A percentile compares a stretch with the other conserved stretches of the same genome.
Conservation (phyloP, 306 rosid species). For the Cyclanthera cordifolia region DNA sequence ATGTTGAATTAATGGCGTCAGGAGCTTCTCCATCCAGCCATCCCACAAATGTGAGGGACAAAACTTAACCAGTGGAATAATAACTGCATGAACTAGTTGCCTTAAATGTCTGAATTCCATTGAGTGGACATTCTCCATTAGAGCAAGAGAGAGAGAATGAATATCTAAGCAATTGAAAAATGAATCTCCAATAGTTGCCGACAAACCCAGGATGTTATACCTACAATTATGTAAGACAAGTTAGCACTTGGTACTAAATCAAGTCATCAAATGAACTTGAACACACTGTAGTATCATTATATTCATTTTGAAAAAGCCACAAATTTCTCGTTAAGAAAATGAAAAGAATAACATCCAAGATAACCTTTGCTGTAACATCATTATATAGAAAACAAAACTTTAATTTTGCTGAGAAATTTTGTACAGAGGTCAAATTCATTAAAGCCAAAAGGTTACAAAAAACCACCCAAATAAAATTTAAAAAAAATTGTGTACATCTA, state of each 20-base stretch:
- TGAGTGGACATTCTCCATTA: slow-evolving; percentile 81
- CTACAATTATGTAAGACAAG: slow-evolving; percentile 27
- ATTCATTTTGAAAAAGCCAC: no score
- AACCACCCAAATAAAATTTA: not conserved
- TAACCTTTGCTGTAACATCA: not conserved
- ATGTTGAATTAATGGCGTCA: slow-evolving; percentile 63
- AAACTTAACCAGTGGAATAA: slow-evolving; percentile 66
- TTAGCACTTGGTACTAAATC: slow-evolving; percentile 9
- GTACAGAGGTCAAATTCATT: not conserved
- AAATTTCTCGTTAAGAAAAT: no score
- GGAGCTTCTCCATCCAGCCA: slow-evolving; percentile 74
- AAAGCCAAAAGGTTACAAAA: not conserved
- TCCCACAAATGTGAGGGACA: slow-evolving; percentile 88
- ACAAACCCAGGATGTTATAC: slow-evolving; percentile 83
- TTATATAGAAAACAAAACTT: not conserved
- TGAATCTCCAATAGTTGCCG: slow-evolving; percentile 69
- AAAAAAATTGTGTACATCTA: not conserved
- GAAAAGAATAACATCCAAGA: no score
- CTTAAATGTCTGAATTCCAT: slow-evolving; percentile 96
- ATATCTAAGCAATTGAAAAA: slow-evolving; percentile 65
- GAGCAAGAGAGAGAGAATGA: slow-evolving; percentile 52
- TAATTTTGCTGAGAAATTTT: not conserved
- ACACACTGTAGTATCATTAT: not conserved
- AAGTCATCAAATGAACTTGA: not conserved
- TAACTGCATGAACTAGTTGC: slow-evolving; percentile 73